These are phyloP conservation scores for Kandelia obovata DNA, from an alignment of 345 rosid genomes.

Conservation along the genomic window DNA sequence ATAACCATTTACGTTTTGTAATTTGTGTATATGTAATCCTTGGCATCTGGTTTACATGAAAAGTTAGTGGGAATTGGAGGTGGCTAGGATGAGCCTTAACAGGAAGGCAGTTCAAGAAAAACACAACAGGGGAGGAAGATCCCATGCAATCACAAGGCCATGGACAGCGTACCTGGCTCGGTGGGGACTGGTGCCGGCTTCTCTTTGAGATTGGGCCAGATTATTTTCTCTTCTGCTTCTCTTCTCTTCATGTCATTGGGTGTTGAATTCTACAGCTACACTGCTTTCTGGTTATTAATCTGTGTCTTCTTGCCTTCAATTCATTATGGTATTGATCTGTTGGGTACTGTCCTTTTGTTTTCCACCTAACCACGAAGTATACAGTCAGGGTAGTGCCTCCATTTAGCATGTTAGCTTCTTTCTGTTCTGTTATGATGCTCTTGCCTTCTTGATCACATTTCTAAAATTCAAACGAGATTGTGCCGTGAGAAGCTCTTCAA, in stretches of 20 bases:
- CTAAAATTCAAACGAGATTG: no score
- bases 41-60: slow-evolving; percentile 14
- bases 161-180: slow-evolving; percentile 67
- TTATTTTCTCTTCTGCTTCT: slow-evolving; percentile 70
- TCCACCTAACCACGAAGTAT: no score
- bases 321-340: not conserved
- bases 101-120: not conserved
- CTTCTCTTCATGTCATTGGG: slow-evolving; percentile 86
- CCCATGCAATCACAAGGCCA: slow-evolving; percentile 27
- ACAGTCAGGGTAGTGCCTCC: no score
- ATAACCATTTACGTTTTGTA: not conserved
- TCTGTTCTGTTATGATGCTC: no score
- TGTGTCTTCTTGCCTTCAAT: not conserved
- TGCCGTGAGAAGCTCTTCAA: no score
- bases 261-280: slow-evolving; percentile 77
- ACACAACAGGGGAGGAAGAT: slow-evolving; percentile 1
- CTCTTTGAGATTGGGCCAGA: slow-evolving; percentile 75
- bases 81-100: slow-evolving; percentile 11
- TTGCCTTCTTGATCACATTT: no score
- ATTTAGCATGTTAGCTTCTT: no score
- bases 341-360: no score
- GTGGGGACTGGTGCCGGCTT: slow-evolving; percentile 74
- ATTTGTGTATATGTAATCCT: not conserved
- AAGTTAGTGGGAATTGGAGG: slow-evolving; percentile 4
- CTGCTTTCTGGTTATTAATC: slow-evolving; percentile 71